phyloP scores from a whole-genome alignment of 2,329 filamentous ascomycete species.

The Aspergillus pseudoterreus region DNA sequence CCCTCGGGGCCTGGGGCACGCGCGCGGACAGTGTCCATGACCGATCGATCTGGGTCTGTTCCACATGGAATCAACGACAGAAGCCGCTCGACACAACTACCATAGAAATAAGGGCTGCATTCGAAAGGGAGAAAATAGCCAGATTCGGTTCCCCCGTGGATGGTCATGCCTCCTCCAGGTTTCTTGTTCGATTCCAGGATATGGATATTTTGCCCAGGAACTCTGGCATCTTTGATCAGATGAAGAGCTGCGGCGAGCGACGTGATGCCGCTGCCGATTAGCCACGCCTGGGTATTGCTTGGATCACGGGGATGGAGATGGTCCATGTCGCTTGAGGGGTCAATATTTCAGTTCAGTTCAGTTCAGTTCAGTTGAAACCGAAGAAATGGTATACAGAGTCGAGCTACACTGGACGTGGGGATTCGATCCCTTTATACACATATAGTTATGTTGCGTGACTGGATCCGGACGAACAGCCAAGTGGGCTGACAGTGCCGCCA shows the following conservation, averaged over 20 bases:
- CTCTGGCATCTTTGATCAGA: constrained; percentile 32
- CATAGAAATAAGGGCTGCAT: constrained; percentile 33
- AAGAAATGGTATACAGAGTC: no score
- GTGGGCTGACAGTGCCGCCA: no score
- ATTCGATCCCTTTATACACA: no score
- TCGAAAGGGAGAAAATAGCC: constrained; percentile 34
- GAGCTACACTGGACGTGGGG: no score
- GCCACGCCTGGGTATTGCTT: constrained; percentile 24
- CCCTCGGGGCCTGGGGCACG: neutral
- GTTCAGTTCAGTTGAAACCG: no score
- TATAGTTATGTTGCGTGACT: no score
- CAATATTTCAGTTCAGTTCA: no score
- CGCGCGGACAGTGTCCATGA: constrained; percentile 5
- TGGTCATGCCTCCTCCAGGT: constrained; percentile 32
- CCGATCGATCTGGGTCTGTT: neutral
- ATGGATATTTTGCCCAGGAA: constrained; percentile 31
- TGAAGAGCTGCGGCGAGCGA: constrained; percentile 35
- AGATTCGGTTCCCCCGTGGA: constrained; percentile 21
- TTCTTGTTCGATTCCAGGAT: constrained; percentile 30
- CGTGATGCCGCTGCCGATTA: constrained; percentile 37
- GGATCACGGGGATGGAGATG: constrained; percentile 8
- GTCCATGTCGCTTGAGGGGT: no score
- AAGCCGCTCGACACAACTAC: constrained; percentile 32
- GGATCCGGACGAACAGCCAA: no score
- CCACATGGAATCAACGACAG: constrained; percentile 26